Conservation (phyloP, 75 land plant species). For the Pinus tabuliformis region DNA sequence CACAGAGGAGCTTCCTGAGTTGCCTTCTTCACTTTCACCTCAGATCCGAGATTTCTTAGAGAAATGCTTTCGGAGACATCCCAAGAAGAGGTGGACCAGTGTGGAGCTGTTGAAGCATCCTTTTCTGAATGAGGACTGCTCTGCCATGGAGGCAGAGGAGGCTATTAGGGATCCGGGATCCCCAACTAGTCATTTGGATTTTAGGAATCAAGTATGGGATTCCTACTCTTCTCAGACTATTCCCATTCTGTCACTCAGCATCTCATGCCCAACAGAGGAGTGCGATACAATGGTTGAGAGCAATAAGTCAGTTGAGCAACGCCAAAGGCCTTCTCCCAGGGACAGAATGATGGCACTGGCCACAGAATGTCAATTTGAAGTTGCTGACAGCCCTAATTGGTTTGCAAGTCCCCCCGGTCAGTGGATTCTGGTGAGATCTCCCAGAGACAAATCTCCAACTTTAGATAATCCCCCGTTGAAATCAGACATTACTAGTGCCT, state of each 20-base stretch:
- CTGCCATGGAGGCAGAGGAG: not conserved
- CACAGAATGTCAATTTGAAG: not conserved
- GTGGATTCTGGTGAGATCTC: not conserved
- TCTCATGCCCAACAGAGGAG: not conserved
- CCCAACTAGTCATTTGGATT: not conserved
- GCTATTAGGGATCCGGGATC: not conserved
- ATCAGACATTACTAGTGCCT: too few relatives aligned
- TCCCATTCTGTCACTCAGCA: not conserved
- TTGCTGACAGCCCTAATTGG: not conserved
- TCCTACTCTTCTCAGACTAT: not conserved
- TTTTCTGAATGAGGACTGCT: not conserved
- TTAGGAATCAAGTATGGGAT: not conserved
- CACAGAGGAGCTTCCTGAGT: constrained; percentile 14
- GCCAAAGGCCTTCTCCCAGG: not conserved
- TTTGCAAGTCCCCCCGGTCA: not conserved
- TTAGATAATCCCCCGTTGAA: not conserved
- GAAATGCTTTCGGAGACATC: constrained; percentile 58
- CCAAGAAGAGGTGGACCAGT: constrained; percentile 24
- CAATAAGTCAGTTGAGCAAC: not conserved
- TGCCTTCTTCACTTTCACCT: constrained; percentile 18
- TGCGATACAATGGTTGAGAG: too few relatives aligned
- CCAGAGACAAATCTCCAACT: not conserved
- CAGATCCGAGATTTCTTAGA: constrained; percentile 38
- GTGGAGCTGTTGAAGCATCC: constrained; percentile 70
- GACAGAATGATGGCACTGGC: not conserved